Base-by-base conservation (phyloP, 2,329 filamentous ascomycete genomes). In the Diaporthe humulicola region DNA sequence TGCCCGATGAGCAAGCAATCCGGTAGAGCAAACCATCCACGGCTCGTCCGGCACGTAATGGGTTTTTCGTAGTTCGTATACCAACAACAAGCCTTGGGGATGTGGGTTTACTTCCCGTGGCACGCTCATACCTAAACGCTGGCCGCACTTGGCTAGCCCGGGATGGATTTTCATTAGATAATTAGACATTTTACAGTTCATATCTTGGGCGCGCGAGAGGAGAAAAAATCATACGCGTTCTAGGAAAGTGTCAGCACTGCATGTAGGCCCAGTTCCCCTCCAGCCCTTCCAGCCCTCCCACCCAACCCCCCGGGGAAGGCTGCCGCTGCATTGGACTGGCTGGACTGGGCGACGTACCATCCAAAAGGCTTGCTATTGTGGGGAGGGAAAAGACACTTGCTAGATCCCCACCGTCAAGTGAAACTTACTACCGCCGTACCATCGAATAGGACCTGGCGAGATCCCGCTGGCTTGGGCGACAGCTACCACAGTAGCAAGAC, bases 391-490 rank as follows among this genome's bases (percentile, higher is more conserved):
- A 36, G 30, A 40, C 64, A 69, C 30, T 28, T 54, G 64, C 45
- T 54, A 19, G 48, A 52, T 69, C 48, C 61, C 61, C 48, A 30
- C 64, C 48, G 64, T 69, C 64, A 69, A 22, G 64, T 69, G 64
- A 69, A 69, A 69, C 64, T 54, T 22, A 54, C 64, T 69, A 69
- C 64, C 64, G 64, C 64, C 64, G 64, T 69, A 54, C 64, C 64
- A 54, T 69, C 64, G 64, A 69, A 69, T 40, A 69, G 33, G 14
- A 54, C 33, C 48, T 67, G 48, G 28, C 38, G n/a, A 38, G 64
- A 52, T 67, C 45, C 45, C 40, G 22, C 64, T 67, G 64, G 64
- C 64, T 33, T 52, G 45, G 61, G 42, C 61, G 5, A 8, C 22
- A 50, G 33, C 64, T 69, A 42, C n/a, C 58, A 25, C n/a, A 19